Percentiles rank a stretch among this genome's conserved stretches.
Evolutionary conservation across 2,329 filamentous ascomycete species (phyloP).

Genomic region (Neofusicoccum laricinum): DNA sequence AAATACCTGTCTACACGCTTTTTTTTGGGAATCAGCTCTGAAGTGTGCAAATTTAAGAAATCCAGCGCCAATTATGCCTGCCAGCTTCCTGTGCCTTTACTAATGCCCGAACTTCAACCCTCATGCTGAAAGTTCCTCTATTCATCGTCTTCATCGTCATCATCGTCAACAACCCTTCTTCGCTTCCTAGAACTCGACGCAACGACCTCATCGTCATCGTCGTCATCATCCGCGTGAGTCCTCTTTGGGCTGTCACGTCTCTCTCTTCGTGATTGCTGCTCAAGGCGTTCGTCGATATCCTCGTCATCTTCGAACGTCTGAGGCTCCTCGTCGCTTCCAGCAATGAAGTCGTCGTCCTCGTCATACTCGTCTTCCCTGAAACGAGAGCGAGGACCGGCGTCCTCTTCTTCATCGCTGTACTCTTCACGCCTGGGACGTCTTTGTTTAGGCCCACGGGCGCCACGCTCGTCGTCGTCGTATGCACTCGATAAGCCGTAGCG

Average conservation of each 20-base stretch:
- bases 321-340: conserved; percentile 70
- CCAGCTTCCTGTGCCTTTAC: background rate
- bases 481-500: conserved; percentile 43
- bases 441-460: conserved; percentile 29
- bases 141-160: conserved; percentile 45
- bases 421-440: conserved; percentile 40
- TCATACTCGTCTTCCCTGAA: conserved; percentile 73
- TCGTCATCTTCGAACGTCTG: conserved; percentile 60
- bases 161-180: conserved; percentile 45
- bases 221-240: conserved; percentile 31
- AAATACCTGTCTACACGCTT: background rate
- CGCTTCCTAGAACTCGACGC: conserved; percentile 35
- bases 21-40: background rate
- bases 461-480: conserved; percentile 65
- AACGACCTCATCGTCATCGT: conserved; percentile 34
- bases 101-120: background rate
- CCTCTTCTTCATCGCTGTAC: conserved; percentile 73
- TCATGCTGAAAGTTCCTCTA: background rate
- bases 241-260: conserved; percentile 39
- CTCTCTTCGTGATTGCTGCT: conserved; percentile 40
- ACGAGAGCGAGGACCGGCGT: conserved; percentile 59
- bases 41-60: background rate
- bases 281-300: conserved; percentile 41
- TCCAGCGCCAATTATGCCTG: background rate
- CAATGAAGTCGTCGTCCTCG: conserved; percentile 75